Base-by-base conservation (phyloP, 306 rosid species). In the Vigna reflexopilosa region DNA sequence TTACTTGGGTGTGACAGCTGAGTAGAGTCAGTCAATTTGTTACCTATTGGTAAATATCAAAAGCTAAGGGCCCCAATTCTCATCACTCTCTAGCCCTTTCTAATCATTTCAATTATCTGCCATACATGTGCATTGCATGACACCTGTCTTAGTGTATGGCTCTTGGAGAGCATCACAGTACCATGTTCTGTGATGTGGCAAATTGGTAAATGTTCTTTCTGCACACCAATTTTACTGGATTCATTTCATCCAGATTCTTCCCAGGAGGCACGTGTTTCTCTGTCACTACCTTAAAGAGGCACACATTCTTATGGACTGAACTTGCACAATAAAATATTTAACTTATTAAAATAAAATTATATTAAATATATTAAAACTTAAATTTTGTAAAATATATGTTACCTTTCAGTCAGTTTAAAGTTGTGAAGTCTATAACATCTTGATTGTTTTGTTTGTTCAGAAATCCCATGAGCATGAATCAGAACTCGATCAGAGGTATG, bases 1-100 rank as follows among this genome's bases (percentile, higher is more conserved):
- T 75, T 74, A 71, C 57, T n/a, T 64, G 72, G 56, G 15, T 66
- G 64, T 11, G 28, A 17, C 20, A 13, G 63, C 11, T 65, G 9
- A 61, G 67, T 14, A 13, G 42, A 30, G 34, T 30, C 44, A 62
- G 1, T 64, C 42, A 62, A 0, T 36, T 36, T 36, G 48, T 70
- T 54, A 63, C 74, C 85, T 72, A 75, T 76, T 76, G 0, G 74
- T 70, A 70, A 70, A 28, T 45, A 17, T 34, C 22, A 61, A 70
- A 62, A 76, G 36, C 14, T 38, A 1, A 36, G 77, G 45, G 70
- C 73, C 68, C 54, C 61, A 44, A 26, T 72, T 40, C 10, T 45
- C 30, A 55, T 45, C 36, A 14, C 36, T 57, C 11, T 61, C 8
- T 51, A 14, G 70, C 34, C 1, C 0, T 71, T 77, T 3, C 58